These are phyloP conservation scores for Aspergillus vadensis DNA, from an alignment of 2,329 filamentous ascomycete genomes.

Conservation along the genomic window DNA sequence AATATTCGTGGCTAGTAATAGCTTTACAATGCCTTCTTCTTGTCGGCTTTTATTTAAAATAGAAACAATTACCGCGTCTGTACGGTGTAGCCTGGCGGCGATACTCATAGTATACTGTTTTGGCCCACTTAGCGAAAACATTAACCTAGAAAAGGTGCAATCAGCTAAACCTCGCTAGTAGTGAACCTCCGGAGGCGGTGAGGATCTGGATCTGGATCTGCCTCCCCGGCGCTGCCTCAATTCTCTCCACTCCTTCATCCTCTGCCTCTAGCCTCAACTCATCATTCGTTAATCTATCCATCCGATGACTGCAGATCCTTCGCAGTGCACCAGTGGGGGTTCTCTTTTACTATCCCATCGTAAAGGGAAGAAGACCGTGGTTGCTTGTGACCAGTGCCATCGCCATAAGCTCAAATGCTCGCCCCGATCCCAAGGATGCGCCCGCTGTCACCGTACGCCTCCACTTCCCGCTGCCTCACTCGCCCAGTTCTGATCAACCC, in stretches of 20 bases:
- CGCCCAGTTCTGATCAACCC: not conserved
- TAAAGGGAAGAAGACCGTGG: not conserved
- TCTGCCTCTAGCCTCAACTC: not conserved
- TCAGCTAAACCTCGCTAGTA: too few species aligned
- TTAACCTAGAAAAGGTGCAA: too few species aligned
- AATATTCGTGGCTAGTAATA: too few species aligned
- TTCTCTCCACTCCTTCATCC: not conserved
- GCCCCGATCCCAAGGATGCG: not conserved
- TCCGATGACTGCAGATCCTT: not conserved
- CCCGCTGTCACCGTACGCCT: not conserved
- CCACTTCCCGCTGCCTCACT: not conserved
- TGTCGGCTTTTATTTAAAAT: too few species aligned
- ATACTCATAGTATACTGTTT: too few species aligned
- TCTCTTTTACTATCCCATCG: too few species aligned
- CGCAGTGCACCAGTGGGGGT: not conserved
- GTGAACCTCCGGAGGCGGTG: not conserved
- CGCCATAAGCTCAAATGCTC: conserved; percentile 6
- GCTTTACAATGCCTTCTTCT: too few species aligned
- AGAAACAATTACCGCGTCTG: too few species aligned
- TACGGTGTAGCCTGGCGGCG: too few species aligned
- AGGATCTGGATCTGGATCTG: not conserved
- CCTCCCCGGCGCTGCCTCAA: not conserved
- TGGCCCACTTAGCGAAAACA: too few species aligned
- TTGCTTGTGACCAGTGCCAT: conserved; percentile 5
- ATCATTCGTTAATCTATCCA: too few species aligned